A percentile compares a stretch with the other conserved stretches of the same genome.
These are phyloP conservation scores for Centella asiatica DNA, from an alignment of 129 eudicot species.

Conservation along the genomic window DNA sequence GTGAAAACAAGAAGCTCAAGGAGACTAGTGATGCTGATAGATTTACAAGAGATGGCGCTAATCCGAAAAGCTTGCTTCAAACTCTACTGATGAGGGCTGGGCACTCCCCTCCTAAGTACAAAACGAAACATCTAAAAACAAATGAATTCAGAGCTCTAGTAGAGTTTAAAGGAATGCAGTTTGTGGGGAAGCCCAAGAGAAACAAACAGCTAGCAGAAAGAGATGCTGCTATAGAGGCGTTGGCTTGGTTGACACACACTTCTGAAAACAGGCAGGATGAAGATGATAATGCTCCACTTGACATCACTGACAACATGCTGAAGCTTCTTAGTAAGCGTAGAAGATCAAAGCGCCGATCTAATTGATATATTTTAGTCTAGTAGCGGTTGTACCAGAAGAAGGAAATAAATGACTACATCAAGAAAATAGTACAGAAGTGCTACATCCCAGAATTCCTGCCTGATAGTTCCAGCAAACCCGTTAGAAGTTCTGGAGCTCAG, in stretches of 20 bases:
- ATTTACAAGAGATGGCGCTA: conserved; percentile 82
- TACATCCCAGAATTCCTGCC: too few relatives aligned
- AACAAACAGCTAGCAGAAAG: conserved; percentile 85
- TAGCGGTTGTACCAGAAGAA: neutral
- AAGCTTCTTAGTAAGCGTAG: conserved; percentile 74
- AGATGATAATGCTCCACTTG: conserved; percentile 51
- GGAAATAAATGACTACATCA: neutral
- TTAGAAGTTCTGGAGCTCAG: too few relatives aligned
- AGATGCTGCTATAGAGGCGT: conserved; percentile 91
- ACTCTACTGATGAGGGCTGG: conserved; percentile 97
- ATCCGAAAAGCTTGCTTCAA: conserved; percentile 88
- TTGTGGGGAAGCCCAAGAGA: conserved; percentile 87
- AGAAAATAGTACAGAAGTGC: neutral
- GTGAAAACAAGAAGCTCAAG: conserved; percentile 62
- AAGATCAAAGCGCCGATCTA: conserved; percentile 41
- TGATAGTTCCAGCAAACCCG: too few relatives aligned
- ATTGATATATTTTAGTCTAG: neutral
- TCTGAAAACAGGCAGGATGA: conserved; percentile 40
- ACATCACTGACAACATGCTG: conserved; percentile 83
- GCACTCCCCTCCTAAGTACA: conserved; percentile 90
- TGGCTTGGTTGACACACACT: conserved; percentile 91
- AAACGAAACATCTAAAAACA: conserved; percentile 87
- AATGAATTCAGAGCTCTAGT: conserved; percentile 93
- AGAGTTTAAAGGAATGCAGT: conserved; percentile 96
- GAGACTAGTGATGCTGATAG: conserved; percentile 36